These are phyloP conservation scores for Colletotrichum truncatum DNA, from an alignment of 2,329 filamentous ascomycete species.

Conservation along the genomic window DNA sequence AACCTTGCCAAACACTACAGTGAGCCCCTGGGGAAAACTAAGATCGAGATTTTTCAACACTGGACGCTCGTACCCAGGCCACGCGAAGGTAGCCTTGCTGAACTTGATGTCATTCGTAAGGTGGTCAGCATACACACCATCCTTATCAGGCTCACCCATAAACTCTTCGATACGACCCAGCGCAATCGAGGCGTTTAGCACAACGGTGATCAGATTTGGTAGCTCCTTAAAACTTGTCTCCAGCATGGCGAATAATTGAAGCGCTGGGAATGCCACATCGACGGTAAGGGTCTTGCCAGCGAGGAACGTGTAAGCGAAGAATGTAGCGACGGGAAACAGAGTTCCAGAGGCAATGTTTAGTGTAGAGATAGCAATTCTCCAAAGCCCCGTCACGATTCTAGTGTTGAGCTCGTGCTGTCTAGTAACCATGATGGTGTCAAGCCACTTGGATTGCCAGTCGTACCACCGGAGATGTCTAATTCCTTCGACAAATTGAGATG, in stretches of 20 bases:
- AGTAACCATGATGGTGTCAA: constrained; percentile 73
- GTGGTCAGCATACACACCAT: constrained; percentile 53
- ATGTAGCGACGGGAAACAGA: constrained; percentile 81
- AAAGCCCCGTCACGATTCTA: constrained; percentile 70
- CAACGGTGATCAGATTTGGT: constrained; percentile 77
- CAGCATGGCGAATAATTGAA: constrained; percentile 82
- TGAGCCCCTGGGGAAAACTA: constrained; percentile 59
- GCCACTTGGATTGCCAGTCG: constrained; percentile 82
- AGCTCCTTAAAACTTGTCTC: constrained; percentile 78
- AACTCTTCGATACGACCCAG: constrained; percentile 85
- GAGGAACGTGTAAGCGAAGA: constrained; percentile 82
- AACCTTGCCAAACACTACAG: constrained; percentile 66
- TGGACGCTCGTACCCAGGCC: constrained; percentile 73
- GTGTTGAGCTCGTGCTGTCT: constrained; percentile 74
- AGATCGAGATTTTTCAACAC: constrained; percentile 59
- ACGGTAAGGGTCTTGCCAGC: constrained; percentile 75
- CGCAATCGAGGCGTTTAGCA: constrained; percentile 85
- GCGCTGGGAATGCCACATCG: constrained; percentile 86
- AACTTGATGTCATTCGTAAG: constrained; percentile 59
- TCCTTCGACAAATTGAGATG: constrained; percentile 86
- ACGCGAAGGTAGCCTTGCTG: constrained; percentile 76
- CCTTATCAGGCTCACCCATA: constrained; percentile 86
- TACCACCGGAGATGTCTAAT: constrained; percentile 85
- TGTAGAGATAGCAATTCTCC: constrained; percentile 70
- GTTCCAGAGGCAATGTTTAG: constrained; percentile 77